A percentile compares a stretch with the other conserved stretches of the same genome.
Evolutionary conservation across 2,329 filamentous ascomycete species (phyloP).

Genomic region (Calonectria honghensis): DNA sequence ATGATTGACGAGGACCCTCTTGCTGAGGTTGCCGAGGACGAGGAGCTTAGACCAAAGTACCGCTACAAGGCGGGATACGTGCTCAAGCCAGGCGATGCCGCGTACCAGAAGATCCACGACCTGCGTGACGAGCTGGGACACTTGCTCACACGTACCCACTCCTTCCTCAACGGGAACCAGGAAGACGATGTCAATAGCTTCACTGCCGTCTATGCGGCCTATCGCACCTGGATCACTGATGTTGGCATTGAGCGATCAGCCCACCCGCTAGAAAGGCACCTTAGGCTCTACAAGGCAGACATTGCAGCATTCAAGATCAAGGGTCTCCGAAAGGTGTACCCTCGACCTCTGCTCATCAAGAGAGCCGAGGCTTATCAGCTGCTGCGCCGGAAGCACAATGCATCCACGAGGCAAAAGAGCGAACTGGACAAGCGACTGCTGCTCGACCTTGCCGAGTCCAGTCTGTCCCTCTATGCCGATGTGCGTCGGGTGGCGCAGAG

Average conservation of each 20-base stretch:
- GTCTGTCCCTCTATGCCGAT: slow-evolving; percentile 93
- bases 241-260: slow-evolving; percentile 97
- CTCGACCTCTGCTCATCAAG: slow-evolving; percentile 91
- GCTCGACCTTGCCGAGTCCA: slow-evolving; percentile 91
- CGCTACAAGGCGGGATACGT: slow-evolving; percentile 92
- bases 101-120: slow-evolving; percentile 86
- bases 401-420: slow-evolving; percentile 89
- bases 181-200: slow-evolving; percentile 98
- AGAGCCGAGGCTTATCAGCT: slow-evolving; percentile 96
- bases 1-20: slow-evolving; percentile 71
- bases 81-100: slow-evolving; percentile 71
- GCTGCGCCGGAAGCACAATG: slow-evolving; percentile 94
- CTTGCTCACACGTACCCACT: slow-evolving; percentile 88
- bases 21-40: slow-evolving; percentile 82
- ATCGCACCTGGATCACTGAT: slow-evolving; percentile 97
- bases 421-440: slow-evolving; percentile 91
- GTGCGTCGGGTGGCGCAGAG: slow-evolving; percentile 95
- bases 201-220: slow-evolving; percentile 92
- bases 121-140: slow-evolving; percentile 87
- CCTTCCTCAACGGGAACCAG: slow-evolving; percentile 87
- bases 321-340: slow-evolving; percentile 93
- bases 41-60: slow-evolving; percentile 90
- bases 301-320: slow-evolving; percentile 96
- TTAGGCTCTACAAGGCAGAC: slow-evolving; percentile 89
- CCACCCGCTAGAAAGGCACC: slow-evolving; percentile 91